Conservation (phyloP, 176 grass and related monocot species). For the Raddia guianensis region DNA sequence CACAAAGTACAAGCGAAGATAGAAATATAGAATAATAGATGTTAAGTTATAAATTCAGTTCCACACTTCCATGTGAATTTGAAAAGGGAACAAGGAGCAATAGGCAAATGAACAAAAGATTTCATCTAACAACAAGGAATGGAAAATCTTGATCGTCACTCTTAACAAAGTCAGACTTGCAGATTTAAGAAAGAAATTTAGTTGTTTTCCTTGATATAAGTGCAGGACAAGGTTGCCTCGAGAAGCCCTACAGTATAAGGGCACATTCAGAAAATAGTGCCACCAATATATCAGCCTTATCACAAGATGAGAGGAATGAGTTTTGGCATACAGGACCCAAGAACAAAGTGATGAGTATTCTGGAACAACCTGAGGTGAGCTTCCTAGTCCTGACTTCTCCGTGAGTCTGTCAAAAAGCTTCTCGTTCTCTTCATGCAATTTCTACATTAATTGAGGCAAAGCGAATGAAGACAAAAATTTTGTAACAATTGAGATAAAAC, state of each 20-base stretch:
- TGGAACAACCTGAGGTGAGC: conserved; percentile 59
- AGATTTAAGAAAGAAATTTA: conserved; percentile 27
- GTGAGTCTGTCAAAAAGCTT: conserved; percentile 88
- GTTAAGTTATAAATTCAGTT: conserved; percentile 13
- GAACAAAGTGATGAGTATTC: conserved; percentile 35
- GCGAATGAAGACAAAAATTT: conserved; percentile 25
- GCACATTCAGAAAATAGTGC: not conserved
- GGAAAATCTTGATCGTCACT: not conserved
- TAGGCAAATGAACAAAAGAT: conserved; percentile 1
- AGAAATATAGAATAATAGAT: not conserved
- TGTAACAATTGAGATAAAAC: conserved; percentile 26
- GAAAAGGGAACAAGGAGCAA: conserved; percentile 3
- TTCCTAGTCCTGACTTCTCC: conserved; percentile 77
- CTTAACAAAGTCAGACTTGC: not conserved
- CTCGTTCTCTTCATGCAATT: conserved; percentile 98
- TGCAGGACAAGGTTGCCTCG: conserved; percentile 10
- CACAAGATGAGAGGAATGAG: conserved; percentile 26
- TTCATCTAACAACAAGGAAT: not conserved
- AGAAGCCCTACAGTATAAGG: not conserved
- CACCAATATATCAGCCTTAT: not conserved
- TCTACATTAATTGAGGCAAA: conserved; percentile 58
- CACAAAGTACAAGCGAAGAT: not conserved
- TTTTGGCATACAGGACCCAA: conserved; percentile 26
- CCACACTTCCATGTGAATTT: not conserved
- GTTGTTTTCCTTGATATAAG: conserved; percentile 20